Conservation (phyloP, 2,329 filamentous ascomycete species). For the Fusarium odoratissimum region DNA sequence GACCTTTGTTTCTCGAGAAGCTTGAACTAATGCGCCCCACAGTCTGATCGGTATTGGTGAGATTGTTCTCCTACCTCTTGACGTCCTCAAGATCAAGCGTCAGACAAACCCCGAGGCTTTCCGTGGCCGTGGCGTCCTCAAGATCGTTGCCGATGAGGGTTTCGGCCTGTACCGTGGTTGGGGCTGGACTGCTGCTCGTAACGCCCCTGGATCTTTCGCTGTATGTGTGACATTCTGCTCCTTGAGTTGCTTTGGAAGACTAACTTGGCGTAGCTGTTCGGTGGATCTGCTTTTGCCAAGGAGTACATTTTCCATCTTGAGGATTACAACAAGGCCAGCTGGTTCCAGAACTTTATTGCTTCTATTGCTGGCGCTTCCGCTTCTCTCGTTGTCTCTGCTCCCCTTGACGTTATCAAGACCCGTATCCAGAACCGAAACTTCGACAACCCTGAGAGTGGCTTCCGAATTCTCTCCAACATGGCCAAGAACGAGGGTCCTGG, state of each 20-base stretch:
- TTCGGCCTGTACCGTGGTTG: constrained; percentile 96
- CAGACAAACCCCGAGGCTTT: constrained; percentile 99
- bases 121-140: constrained; percentile 89
- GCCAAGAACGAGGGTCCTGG: constrained; percentile 85
- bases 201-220: constrained; percentile 96
- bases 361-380: constrained; percentile 95
- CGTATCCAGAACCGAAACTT: constrained; percentile 99
- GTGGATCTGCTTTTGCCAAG: constrained; percentile 96
- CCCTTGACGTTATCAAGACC: constrained; percentile 97
- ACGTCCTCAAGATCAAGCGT: constrained; percentile 99
- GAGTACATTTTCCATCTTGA: constrained; percentile 90
- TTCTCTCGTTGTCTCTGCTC: constrained; percentile 95
- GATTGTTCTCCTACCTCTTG: constrained; percentile 92
- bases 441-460: constrained; percentile 94
- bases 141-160: constrained; percentile 92
- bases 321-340: constrained; percentile 95
- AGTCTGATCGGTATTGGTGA: constrained; percentile 97
- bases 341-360: constrained; percentile 97
- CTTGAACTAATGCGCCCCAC: constrained; percentile 32
- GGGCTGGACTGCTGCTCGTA: constrained; percentile 97
- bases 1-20: not conserved
- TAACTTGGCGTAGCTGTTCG: constrained; percentile 78
- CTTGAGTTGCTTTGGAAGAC: not conserved
- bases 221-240: constrained; percentile 63
- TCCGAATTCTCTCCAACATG: constrained; percentile 94